These are phyloP conservation scores for Aspergillus sp. DNA, from an alignment of 2,329 filamentous ascomycete species.

Conservation along the genomic window DNA sequence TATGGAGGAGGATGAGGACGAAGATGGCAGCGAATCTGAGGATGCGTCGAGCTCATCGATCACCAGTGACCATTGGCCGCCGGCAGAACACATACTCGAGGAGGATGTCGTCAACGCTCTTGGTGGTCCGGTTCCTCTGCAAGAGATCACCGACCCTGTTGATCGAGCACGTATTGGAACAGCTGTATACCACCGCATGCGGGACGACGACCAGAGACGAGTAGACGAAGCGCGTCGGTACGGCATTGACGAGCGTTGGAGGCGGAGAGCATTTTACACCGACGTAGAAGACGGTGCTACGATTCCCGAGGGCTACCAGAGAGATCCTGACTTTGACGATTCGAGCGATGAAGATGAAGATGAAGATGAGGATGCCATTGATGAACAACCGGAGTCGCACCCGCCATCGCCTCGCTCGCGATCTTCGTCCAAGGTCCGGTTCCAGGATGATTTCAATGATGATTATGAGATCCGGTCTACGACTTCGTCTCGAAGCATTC, in stretches of 20 bases:
- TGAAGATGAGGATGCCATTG: conserved; percentile 41
- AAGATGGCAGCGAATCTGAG: conserved; percentile 16
- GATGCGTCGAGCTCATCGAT: conserved; percentile 22
- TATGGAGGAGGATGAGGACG: conserved; percentile 17
- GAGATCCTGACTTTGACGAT: conserved; percentile 32
- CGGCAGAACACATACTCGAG: conserved; percentile 30
- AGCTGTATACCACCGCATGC: conserved; percentile 33
- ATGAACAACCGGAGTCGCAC: conserved; percentile 28
- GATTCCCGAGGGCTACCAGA: conserved; percentile 55
- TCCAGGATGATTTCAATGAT: conserved; percentile 60
- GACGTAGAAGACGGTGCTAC: conserved; percentile 73
- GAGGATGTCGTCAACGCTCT: conserved; percentile 39
- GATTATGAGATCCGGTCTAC: conserved; percentile 67
- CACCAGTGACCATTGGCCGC: conserved; percentile 32
- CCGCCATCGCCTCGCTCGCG: conserved; percentile 53
- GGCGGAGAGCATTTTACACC: conserved; percentile 69
- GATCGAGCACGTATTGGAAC: conserved; percentile 36
- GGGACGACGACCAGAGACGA: conserved; percentile 31
- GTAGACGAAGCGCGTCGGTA: conserved; percentile 32
- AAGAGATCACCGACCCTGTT: conserved; percentile 37
- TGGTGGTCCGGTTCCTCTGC: conserved; percentile 34
- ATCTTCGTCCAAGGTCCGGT: conserved; percentile 72
- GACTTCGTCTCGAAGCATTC: conserved; percentile 63
- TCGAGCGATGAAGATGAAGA: conserved; percentile 47
- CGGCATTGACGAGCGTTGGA: conserved; percentile 64